A percentile compares a stretch with the other conserved stretches of the same genome.
Conservation (phyloP, 1,284 basidiomycete genomes). For the Phellinidium pouzarii region DNA sequence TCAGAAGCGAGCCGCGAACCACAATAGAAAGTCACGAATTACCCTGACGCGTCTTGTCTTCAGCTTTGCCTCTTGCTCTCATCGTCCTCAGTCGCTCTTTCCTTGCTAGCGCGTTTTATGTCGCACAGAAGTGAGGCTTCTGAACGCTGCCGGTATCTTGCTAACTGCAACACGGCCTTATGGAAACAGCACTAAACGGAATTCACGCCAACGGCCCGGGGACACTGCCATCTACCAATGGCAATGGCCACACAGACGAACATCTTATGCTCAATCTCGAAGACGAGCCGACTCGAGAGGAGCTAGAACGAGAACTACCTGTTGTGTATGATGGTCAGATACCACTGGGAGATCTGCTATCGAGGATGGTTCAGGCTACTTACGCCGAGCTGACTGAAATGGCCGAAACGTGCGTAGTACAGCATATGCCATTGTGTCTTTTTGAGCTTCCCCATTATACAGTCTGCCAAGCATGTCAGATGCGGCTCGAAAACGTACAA, state of each 20-base stretch:
- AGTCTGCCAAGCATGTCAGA: conserved; percentile 84
- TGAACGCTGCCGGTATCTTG: background rate
- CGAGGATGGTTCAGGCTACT: conserved; percentile 69
- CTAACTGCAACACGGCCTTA: conserved; percentile 6
- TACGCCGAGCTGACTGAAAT: conserved; percentile 80
- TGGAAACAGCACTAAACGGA: conserved; percentile 16
- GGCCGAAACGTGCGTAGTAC: conserved; percentile 69
- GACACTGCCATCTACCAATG: conserved; percentile 1
- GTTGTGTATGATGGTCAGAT: conserved; percentile 72
- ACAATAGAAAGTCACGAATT: too few species aligned
- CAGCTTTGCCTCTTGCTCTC: background rate
- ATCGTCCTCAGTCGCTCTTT: background rate
- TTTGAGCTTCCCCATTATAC: conserved; percentile 14
- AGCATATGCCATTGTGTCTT: background rate
- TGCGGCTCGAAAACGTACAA: conserved; percentile 68
- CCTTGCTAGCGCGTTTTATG: conserved; percentile 10
- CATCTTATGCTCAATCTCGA: conserved; percentile 25
- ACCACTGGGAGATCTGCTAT: conserved; percentile 67
- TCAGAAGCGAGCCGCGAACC: too few species aligned
- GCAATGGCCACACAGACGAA: conserved; percentile 16
- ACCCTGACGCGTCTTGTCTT: conserved; percentile 8
- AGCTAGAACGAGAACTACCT: conserved; percentile 71
- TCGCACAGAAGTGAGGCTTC: background rate
- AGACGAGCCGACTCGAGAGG: conserved; percentile 43
- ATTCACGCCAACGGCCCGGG: conserved; percentile 5